Evolutionary conservation across 495 filamentous ascomycete species (phyloP).

Genomic region (Penicillium steckii): DNA sequence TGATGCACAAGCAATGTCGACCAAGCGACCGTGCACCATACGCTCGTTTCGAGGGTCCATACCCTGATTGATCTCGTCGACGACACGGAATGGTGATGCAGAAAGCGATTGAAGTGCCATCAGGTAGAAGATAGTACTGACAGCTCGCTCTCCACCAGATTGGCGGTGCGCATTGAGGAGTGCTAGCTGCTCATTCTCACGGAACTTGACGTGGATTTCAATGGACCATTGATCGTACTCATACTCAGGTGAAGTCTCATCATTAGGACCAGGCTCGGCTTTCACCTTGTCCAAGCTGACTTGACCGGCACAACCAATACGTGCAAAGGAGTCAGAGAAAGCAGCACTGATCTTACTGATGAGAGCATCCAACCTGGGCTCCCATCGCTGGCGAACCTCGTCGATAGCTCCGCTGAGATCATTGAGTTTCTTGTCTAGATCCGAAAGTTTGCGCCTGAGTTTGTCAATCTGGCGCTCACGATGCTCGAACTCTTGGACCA

Average conservation of each 20-base stretch:
- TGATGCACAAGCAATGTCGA: slow-evolving; percentile 78
- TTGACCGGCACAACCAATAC: slow-evolving; percentile 94
- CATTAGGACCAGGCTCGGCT: slow-evolving; percentile 29
- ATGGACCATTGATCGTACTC: slow-evolving; percentile 91
- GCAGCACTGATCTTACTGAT: slow-evolving; percentile 81
- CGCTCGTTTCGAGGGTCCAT: slow-evolving; percentile 99
- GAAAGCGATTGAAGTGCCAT: slow-evolving; percentile 96
- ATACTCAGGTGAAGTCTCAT: slow-evolving; percentile 59
- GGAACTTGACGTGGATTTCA: slow-evolving; percentile 91
- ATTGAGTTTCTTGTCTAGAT: slow-evolving; percentile 44
- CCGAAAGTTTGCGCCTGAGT: slow-evolving; percentile 47
- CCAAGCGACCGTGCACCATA: slow-evolving; percentile 95
- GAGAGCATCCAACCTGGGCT: slow-evolving; percentile 77
- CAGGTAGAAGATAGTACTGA: slow-evolving; percentile 98
- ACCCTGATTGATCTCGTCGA: slow-evolving; percentile 99
- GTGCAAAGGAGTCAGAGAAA: slow-evolving; percentile 84
- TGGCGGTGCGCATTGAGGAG: slow-evolving; percentile 88
- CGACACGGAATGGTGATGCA: slow-evolving; percentile 95
- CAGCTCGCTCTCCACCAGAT: slow-evolving; percentile 92
- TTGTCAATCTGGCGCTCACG: slow-evolving; percentile 60
- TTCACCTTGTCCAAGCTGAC: slow-evolving; percentile 61
- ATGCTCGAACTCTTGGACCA: slow-evolving; percentile 77
- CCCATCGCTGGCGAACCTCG: slow-evolving; percentile 65
- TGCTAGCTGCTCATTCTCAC: slow-evolving; percentile 80
- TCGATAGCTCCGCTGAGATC: slow-evolving; percentile 55